Conservation (phyloP, 345 rosid genomes). For the Cochlearia excelsa region DNA sequence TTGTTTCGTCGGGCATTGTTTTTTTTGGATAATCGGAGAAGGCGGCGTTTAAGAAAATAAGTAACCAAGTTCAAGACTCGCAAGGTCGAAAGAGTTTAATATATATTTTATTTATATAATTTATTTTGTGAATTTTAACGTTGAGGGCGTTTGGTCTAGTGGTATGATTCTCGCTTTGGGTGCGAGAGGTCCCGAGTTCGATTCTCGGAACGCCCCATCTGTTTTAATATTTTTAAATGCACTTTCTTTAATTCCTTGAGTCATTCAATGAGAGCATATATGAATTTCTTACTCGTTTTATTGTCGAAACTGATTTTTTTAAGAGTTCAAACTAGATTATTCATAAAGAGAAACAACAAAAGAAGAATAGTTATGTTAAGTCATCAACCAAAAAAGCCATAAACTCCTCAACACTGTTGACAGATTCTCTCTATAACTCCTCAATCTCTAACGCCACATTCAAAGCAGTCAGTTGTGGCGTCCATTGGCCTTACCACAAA, state of each 20-base stretch:
- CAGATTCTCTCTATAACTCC: not conserved
- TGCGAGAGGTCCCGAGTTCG: constrained; percentile 83
- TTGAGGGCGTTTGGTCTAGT: constrained; percentile 75
- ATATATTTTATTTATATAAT: no score
- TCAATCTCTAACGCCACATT: no score
- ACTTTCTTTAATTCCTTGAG: no score
- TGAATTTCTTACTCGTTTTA: no score
- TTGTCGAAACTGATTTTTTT: no score
- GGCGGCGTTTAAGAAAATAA: constrained; percentile 14
- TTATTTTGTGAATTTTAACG: not conserved
- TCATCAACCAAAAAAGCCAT: no score
- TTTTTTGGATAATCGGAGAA: constrained; percentile 9
- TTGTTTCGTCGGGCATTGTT: constrained; percentile 42
- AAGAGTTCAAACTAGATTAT: no score
- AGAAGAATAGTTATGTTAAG: no score
- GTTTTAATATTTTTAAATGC: not conserved
- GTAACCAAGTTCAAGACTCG: not conserved
- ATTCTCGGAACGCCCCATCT: constrained; percentile 67
- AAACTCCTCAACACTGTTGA: no score
- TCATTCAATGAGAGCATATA: no score
- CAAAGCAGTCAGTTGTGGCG: not conserved
- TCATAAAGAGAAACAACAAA: no score
- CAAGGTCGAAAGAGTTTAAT: not conserved
- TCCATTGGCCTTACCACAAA: constrained; percentile 5
- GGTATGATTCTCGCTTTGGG: constrained; percentile 91